Evolutionary conservation across 805 yeast species (phyloP).

Genomic region (Jamesozyma piceae): DNA sequence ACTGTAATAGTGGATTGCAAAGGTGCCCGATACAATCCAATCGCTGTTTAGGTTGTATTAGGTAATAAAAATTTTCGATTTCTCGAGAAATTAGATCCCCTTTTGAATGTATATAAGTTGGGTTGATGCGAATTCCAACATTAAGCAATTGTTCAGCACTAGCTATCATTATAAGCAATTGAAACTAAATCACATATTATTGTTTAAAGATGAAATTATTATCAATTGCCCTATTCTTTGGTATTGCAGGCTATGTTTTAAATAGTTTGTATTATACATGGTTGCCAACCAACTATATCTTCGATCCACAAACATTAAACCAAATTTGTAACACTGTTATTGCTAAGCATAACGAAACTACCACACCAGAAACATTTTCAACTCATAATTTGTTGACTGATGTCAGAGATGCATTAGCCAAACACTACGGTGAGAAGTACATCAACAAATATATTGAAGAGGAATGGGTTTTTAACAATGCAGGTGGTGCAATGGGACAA

Average conservation of each 20-base stretch:
- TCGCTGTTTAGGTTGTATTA: no score
- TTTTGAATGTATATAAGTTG: no score
- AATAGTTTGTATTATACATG: slow-evolving; percentile 41
- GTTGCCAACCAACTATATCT: slow-evolving; percentile 63
- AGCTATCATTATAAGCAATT: no score
- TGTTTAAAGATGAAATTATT: slow-evolving; percentile 20
- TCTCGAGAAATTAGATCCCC: no score
- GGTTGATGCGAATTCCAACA: no score
- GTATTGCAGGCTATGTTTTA: slow-evolving; percentile 18
- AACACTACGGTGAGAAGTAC: slow-evolving; percentile 59
- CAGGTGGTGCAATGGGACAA: slow-evolving; percentile 97
- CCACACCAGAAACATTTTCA: slow-evolving; percentile 35
- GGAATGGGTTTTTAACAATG: slow-evolving; percentile 94
- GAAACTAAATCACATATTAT: no score
- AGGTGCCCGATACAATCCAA: no score
- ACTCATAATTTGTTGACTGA: slow-evolving; percentile 55
- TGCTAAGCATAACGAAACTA: slow-evolving; percentile 29
- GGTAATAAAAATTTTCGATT: no score
- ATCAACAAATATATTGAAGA: slow-evolving; percentile 64
- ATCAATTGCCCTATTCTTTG: slow-evolving; percentile 11
- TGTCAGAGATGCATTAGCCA: slow-evolving; percentile 48
- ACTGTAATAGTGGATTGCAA: no score
- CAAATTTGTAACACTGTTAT: slow-evolving; percentile 48
- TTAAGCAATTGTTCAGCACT: no score
- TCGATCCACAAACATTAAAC: slow-evolving; percentile 58